These are phyloP conservation scores for Eucalyptus erythrocorys DNA, from an alignment of 345 rosid species.

Conservation along the genomic window DNA sequence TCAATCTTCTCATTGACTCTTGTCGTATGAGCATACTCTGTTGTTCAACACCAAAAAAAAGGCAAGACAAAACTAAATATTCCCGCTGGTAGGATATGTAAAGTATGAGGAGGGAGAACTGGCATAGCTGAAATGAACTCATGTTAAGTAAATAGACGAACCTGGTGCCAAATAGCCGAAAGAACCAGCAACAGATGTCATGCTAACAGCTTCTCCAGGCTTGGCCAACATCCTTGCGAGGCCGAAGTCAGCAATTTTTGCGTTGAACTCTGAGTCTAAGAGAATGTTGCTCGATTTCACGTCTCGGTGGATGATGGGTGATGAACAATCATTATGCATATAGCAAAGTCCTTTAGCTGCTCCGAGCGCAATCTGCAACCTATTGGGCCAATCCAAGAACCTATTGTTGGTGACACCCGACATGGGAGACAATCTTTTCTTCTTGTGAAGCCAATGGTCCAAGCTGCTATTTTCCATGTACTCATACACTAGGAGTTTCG, in stretches of 20 bases:
- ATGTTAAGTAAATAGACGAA: neutral
- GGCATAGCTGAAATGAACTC: neutral
- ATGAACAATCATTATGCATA: neutral
- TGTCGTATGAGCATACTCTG: slow-evolving; percentile 41
- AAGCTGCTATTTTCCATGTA: neutral
- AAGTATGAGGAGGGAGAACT: neutral
- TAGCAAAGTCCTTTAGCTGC: neutral
- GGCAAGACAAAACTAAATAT: neutral
- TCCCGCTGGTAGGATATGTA: neutral
- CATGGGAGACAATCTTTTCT: neutral
- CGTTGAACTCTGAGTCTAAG: slow-evolving; percentile 45
- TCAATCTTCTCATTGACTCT: slow-evolving; percentile 49
- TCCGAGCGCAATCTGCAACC: neutral
- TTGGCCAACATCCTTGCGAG: slow-evolving; percentile 36
- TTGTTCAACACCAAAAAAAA: slow-evolving; percentile 1
- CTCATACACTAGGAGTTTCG: neutral
- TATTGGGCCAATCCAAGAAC: neutral
- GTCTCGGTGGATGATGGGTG: slow-evolving; percentile 35
- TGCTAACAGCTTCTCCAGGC: slow-evolving; percentile 23
- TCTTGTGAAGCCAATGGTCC: neutral
- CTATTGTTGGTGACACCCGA: neutral
- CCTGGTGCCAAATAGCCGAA: slow-evolving; percentile 68
- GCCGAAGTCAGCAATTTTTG: slow-evolving; percentile 61
- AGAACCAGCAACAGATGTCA: slow-evolving; percentile 53
- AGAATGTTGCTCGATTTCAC: slow-evolving; percentile 58